Base-by-base conservation (phyloP, 495 filamentous ascomycete species). In the Geoglossum glabrum region DNA sequence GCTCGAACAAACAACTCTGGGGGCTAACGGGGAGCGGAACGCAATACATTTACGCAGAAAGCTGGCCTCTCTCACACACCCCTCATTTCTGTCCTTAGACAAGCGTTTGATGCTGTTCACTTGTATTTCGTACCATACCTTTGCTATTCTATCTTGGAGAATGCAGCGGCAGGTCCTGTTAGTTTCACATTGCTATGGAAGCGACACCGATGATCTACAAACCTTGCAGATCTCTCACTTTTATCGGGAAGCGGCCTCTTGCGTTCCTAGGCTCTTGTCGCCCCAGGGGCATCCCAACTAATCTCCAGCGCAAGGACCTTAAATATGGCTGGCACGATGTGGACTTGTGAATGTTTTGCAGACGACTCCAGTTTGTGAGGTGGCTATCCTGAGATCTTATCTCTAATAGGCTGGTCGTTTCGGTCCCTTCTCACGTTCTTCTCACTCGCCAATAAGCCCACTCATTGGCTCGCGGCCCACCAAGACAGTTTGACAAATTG, bases 141-240 rank as follows among this genome's bases (percentile, higher is more conserved):
- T 40, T 40, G 17, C 40, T 21, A 45, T 45, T 45, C 49, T 23
- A 31, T 30, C 49, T 52, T 27, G 49, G 36, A 7, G 13, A 15
- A 52, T 28, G 49, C 23, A 1, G 15, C 7, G 1, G n/a, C 30
- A 4, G 49, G 49, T 30, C 49, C 30, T 52, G 40, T 28, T n/a
- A n/a, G 23, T 52, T 52, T 52, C 49, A 31, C 30, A 52, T 52
- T 26, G 25, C 49, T 50, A 26, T 13, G 28, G 49, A 52, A 52
- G 25, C 49, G 49, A 27, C 49, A 26, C 23, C 49, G 49, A 52
- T 52, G 49, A 52, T 52, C 49, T 52, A 52, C 49, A 52, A 52
- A 52, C 28, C 49, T 13, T 52, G 49, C 23, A 52, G 49, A 52
- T 52, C 49, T 52, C 49, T 27, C 13, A 40, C 21, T 8, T 17